phyloP scores from a whole-genome alignment of 768 basidiomycete genomes.

The Sistotremastrum suecicum region DNA sequence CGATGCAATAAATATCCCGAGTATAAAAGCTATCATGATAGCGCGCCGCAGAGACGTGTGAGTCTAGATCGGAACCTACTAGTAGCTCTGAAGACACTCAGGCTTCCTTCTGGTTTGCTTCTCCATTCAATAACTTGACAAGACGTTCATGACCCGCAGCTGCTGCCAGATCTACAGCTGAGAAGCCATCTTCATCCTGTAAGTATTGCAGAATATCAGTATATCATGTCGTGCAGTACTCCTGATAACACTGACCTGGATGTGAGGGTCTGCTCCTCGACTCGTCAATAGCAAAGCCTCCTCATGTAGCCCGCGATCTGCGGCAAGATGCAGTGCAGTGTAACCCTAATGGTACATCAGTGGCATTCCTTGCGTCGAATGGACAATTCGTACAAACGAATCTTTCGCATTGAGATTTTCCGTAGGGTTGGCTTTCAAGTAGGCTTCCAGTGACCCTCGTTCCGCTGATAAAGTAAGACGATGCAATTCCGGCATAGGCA shows the following conservation, averaged over 20 bases:
- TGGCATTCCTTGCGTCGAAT: no score
- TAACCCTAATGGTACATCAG: conserved; percentile 47
- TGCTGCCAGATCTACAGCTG: conserved; percentile 44
- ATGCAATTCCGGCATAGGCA: conserved; percentile 80
- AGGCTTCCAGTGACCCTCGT: no score
- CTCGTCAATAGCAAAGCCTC: conserved; percentile 44
- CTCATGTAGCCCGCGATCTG: conserved; percentile 58
- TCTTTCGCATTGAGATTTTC: background rate
- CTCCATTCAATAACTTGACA: conserved; percentile 21
- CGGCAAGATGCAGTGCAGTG: conserved; percentile 75
- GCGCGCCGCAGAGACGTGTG: no score
- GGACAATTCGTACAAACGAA: no score
- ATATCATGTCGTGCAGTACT: background rate
- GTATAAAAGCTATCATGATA: no score
- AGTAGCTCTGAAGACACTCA: no score
- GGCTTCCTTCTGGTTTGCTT: background rate
- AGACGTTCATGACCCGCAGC: conserved; percentile 45
- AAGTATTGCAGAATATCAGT: conserved; percentile 4
- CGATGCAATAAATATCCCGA: no score
- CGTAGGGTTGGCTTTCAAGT: no score
- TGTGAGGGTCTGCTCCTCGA: conserved; percentile 45
- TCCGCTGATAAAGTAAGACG: no score
- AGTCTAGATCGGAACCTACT: no score
- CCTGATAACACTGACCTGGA: conserved; percentile 36
- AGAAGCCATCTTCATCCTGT: conserved; percentile 57